Base-by-base conservation (phyloP, 1,284 basidiomycete genomes). In the Clitocybe nebularis region DNA sequence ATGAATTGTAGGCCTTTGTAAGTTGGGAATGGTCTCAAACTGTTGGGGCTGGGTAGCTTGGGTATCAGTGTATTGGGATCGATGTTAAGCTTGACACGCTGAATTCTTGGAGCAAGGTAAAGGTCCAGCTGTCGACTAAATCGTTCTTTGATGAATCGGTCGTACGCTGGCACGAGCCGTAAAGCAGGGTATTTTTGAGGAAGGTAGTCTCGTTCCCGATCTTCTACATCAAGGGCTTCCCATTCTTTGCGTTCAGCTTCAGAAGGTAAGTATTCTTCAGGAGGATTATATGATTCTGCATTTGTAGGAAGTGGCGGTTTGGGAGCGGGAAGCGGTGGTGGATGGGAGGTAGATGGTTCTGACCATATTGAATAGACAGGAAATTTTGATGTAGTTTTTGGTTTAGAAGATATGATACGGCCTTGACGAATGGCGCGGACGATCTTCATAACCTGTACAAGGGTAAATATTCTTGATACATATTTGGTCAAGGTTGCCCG, bases 341-440 rank as follows among this genome's bases (percentile, higher is more conserved):
- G 68, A 49, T 84, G 80, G 5, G 70, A 71, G 1, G 81, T 71
- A 16, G 77, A 66, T 9, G 81, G 75, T 55, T 88, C 79, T 22
- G 84, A 85, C 96, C 96, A 99, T 52, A 99, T 88, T 29, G 84
- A 75, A 67, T 92, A 96, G 58, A 93, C 89, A 47, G 82, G 77
- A 10, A 85, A 82, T 66, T 88, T 84, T 36, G 80, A 76, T 0
- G 80, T 69, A 3, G 78, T 71, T 61, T 82, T 87, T 3, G 93
- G 90, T 65, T 93, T 96, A 52, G 88, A 84, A 32, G 93, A 89
- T 4, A 93, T 60, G 53, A 99, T 99, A 24, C 92, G 84, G 28
- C 96, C 96, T 69, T 93, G 84, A 16, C 96, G 85, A 57, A 99
- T 99, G 10, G 95, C 95, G 41, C 94, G 92, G 48, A 99, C 95